These are phyloP conservation scores for Emmonsiellopsis sp. DNA, from an alignment of 2,329 filamentous ascomycete genomes.

Conservation along the genomic window DNA sequence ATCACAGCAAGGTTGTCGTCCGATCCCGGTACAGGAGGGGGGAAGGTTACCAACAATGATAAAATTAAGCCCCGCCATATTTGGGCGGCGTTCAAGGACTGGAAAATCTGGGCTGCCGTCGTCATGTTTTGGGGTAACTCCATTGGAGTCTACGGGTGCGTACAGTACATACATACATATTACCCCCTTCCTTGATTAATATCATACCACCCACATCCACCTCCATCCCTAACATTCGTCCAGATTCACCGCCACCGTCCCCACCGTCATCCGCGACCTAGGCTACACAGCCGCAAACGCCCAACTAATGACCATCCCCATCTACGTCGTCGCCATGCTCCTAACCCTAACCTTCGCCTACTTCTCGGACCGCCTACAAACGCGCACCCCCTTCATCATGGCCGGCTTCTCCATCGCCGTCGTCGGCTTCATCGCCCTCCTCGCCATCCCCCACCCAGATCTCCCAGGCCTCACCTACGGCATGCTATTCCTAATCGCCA, in stretches of 20 bases:
- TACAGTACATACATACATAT: not conserved
- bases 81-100: slow-evolving; percentile 38
- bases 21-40: slow-evolving; percentile 13
- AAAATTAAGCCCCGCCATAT: slow-evolving; percentile 34
- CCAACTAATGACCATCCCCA: slow-evolving; percentile 25
- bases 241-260: slow-evolving; percentile 17
- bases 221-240: slow-evolving; percentile 5
- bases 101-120: slow-evolving; percentile 35
- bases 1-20: slow-evolving; percentile 22
- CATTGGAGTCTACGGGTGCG: slow-evolving; percentile 16
- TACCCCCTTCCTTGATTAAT: slow-evolving; percentile 2
- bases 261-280: slow-evolving; percentile 22
- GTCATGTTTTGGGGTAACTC: slow-evolving; percentile 16
- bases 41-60: slow-evolving; percentile 19
- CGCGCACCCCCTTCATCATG: slow-evolving; percentile 29
- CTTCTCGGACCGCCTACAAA: slow-evolving; percentile 20
- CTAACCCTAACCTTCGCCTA: slow-evolving; percentile 19
- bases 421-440: slow-evolving; percentile 49
- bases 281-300: slow-evolving; percentile 19
- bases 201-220: slow-evolving; percentile 4
- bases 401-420: slow-evolving; percentile 61
- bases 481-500: slow-evolving; percentile 11
- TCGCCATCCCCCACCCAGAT: slow-evolving; percentile 27
- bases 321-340: slow-evolving; percentile 19
- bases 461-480: slow-evolving; percentile 10